Evolutionary conservation across 2,329 filamentous ascomycete species (phyloP).

Genomic region (Parasarocladium wereldwijsianum): DNA sequence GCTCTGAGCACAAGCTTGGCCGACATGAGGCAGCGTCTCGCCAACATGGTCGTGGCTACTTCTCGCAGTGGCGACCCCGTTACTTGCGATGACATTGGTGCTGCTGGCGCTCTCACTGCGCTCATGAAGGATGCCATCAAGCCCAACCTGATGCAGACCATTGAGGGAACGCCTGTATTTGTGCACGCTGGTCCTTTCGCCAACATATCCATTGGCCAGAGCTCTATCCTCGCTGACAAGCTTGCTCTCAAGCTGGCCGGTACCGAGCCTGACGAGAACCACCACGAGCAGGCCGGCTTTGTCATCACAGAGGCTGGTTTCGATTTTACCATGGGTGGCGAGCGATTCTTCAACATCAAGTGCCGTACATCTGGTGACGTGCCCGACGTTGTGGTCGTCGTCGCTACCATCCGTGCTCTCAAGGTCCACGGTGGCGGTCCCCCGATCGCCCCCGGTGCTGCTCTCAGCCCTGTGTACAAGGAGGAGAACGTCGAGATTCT

Average conservation of each 20-base stretch:
- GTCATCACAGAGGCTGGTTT: conserved; percentile 96
- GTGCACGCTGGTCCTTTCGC: conserved; percentile 96
- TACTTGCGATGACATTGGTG: conserved; percentile 90
- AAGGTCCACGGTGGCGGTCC: conserved; percentile 96
- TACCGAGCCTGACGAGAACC: conserved; percentile 81
- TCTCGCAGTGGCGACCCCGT: conserved; percentile 78
- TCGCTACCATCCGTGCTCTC: conserved; percentile 86
- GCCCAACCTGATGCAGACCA: conserved; percentile 95
- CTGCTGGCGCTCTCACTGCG: conserved; percentile 79
- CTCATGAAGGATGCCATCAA: conserved; percentile 98
- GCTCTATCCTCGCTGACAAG: conserved; percentile 87
- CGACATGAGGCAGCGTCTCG: conserved; percentile 87
- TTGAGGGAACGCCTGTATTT: conserved; percentile 94
- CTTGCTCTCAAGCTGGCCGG: conserved; percentile 91
- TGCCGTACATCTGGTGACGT: conserved; percentile 86
- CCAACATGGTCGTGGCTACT: conserved; percentile 88
- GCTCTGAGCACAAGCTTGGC: conserved; percentile 76
- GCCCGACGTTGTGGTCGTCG: conserved; percentile 86
- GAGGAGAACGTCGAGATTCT: conserved; percentile 90
- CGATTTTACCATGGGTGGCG: conserved; percentile 98
- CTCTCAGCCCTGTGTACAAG: conserved; percentile 78
- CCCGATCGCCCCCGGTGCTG: conserved; percentile 75
- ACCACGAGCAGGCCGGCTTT: conserved; percentile 71
- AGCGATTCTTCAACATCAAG: conserved; percentile 99
- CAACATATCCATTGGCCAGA: conserved; percentile 96